Conservation (phyloP, 352 stramenopile genomes). For the Globisporangium radiosum region DNA sequence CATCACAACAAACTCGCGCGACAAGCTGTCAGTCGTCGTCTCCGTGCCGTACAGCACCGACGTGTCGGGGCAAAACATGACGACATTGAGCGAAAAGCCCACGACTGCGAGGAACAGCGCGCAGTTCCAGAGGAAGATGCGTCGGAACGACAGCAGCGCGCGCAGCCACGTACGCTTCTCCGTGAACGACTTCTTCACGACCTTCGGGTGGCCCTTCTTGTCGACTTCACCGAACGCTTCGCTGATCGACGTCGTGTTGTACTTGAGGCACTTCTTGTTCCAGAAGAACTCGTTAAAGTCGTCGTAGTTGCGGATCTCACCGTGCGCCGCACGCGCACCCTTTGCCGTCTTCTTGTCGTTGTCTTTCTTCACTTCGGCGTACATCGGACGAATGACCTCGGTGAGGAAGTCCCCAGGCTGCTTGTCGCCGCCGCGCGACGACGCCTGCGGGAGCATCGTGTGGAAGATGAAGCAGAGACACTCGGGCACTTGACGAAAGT, state of each 20-base stretch:
- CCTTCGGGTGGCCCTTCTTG: conserved; percentile 77
- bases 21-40: conserved; percentile 27
- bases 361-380: conserved; percentile 76
- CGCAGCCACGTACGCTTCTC: conserved; percentile 77
- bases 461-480: conserved; percentile 78
- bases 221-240: conserved; percentile 69
- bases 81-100: conserved; percentile 67
- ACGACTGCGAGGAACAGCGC: conserved; percentile 59
- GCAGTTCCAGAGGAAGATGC: conserved; percentile 81
- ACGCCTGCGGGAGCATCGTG: conserved; percentile 65
- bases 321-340: conserved; percentile 57
- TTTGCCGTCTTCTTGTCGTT: conserved; percentile 87
- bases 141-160: conserved; percentile 69
- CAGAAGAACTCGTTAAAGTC: conserved; percentile 90
- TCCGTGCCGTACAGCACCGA: conserved; percentile 69
- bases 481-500: conserved; percentile 80
- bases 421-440: conserved; percentile 42
- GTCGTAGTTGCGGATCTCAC: conserved; percentile 83
- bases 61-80: conserved; percentile 72
- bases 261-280: conserved; percentile 83
- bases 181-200: conserved; percentile 80
- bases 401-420: conserved; percentile 63
- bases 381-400: conserved; percentile 80
- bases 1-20: conserved; percentile 52
- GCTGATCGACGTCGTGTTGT: conserved; percentile 51